Conservation (phyloP, 495 filamentous ascomycete genomes). For the Xylaria flabelliformis region DNA sequence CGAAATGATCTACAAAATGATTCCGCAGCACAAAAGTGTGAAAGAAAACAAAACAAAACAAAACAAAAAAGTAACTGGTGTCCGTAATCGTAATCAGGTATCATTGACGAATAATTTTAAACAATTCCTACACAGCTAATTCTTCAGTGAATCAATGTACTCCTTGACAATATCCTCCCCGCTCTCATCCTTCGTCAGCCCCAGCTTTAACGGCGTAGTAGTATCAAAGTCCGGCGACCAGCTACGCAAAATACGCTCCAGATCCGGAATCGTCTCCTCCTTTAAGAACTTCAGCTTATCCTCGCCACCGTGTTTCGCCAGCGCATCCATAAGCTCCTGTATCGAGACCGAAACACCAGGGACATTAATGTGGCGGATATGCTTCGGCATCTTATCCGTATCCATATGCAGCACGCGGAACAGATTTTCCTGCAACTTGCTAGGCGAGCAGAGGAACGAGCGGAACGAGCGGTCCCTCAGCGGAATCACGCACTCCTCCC, state of each 20-base stretch:
- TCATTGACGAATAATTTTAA: not conserved
- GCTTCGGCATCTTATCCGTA: constrained; percentile 57
- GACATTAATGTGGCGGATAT: constrained; percentile 71
- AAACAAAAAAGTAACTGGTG: not conserved
- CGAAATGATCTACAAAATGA: too few relatives aligned
- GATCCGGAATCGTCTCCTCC: constrained; percentile 68
- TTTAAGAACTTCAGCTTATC: constrained; percentile 67
- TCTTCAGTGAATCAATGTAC: constrained; percentile 48
- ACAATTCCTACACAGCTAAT: constrained; percentile 19
- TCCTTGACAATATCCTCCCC: constrained; percentile 63
- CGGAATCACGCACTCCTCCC: constrained; percentile 70
- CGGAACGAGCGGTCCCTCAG: constrained; percentile 61
- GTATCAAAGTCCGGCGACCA: constrained; percentile 76
- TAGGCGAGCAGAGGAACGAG: constrained; percentile 73
- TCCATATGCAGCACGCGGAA: constrained; percentile 65
- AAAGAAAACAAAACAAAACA: not conserved
- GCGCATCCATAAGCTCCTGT: constrained; percentile 75
- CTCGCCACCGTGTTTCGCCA: constrained; percentile 72
- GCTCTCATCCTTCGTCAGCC: constrained; percentile 64
- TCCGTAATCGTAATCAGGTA: too few relatives aligned
- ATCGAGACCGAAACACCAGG: constrained; percentile 75
- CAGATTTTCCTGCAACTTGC: constrained; percentile 73
- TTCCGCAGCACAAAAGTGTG: not conserved
- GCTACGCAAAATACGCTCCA: constrained; percentile 74
- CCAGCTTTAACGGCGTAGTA: constrained; percentile 61